A percentile compares a stretch with the other conserved stretches of the same genome.
Evolutionary conservation across 2,329 filamentous ascomycete genomes (phyloP).

Genomic region (Microascus cirrosus): DNA sequence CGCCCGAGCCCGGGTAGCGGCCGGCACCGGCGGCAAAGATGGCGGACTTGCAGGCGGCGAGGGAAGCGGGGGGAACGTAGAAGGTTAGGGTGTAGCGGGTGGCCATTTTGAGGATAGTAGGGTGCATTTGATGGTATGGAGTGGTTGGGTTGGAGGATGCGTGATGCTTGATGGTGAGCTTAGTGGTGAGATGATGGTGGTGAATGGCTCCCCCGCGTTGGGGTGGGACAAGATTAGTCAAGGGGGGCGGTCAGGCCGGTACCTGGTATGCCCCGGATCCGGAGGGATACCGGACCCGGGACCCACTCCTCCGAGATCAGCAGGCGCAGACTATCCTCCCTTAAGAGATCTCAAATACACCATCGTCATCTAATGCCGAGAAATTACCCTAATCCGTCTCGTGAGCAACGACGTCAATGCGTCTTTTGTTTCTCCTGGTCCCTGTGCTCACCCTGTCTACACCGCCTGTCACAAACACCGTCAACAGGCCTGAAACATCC

Average conservation of each 20-base stretch:
- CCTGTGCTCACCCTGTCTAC: too few relatives aligned
- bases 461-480: too few relatives aligned
- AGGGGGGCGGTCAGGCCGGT: background rate
- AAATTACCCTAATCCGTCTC: too few relatives aligned
- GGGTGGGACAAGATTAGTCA: background rate
- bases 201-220: background rate
- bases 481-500: too few relatives aligned
- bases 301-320: too few relatives aligned
- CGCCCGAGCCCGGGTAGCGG: slow-evolving; percentile 34
- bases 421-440: too few relatives aligned
- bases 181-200: background rate
- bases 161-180: background rate
- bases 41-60: slow-evolving; percentile 40
- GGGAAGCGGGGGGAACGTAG: slow-evolving; percentile 30
- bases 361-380: too few relatives aligned
- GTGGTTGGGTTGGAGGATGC: background rate
- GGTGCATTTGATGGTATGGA: background rate
- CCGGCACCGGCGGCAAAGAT: slow-evolving; percentile 49
- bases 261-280: too few relatives aligned
- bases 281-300: too few relatives aligned
- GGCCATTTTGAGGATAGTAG: background rate
- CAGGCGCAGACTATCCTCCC: too few relatives aligned
- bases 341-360: too few relatives aligned
- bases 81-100: slow-evolving; percentile 32
- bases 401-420: too few relatives aligned